Percentiles rank a stretch among this genome's conserved stretches.
Conservation (phyloP, 495 filamentous ascomycete species). For the Pseudevernia furfuracea region DNA sequence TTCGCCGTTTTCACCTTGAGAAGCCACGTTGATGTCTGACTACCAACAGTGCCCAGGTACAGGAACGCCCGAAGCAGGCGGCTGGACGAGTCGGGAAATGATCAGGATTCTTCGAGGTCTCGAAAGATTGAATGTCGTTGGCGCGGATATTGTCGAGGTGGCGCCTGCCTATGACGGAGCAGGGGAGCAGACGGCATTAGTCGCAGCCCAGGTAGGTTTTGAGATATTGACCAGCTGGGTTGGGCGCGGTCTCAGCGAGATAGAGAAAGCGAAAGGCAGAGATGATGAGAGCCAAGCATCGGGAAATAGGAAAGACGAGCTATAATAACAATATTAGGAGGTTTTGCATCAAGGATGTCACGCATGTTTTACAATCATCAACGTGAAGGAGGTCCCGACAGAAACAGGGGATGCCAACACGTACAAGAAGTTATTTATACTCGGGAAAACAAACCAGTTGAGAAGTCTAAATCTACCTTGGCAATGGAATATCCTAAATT, state of each 20-base stretch:
- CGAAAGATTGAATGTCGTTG: constrained; percentile 62
- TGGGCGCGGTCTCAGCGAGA: constrained; percentile 41
- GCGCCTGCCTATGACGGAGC: constrained; percentile 77
- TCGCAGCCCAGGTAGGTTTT: constrained; percentile 73
- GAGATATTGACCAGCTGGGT: constrained; percentile 79
- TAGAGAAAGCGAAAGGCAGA: constrained; percentile 29
- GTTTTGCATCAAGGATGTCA: no score
- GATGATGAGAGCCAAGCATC: constrained; percentile 3
- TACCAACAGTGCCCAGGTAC: constrained; percentile 46
- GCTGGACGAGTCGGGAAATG: constrained; percentile 67
- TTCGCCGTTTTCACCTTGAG: not conserved
- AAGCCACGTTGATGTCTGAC: not conserved
- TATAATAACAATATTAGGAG: not conserved
- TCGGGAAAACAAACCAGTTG: no score
- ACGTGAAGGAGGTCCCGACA: no score
- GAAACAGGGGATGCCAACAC: no score
- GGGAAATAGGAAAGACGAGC: constrained; percentile 3
- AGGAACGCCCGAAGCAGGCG: constrained; percentile 65
- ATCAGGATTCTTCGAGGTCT: constrained; percentile 62
- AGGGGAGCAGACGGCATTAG: constrained; percentile 76
- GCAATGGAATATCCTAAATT: no score
- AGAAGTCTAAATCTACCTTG: no score
- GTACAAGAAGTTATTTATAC: no score
- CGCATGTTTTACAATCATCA: no score
- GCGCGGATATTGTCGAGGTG: constrained; percentile 78